These are phyloP conservation scores for Lagerstroemia speciosa DNA, from an alignment of 345 rosid genomes.

Conservation along the genomic window DNA sequence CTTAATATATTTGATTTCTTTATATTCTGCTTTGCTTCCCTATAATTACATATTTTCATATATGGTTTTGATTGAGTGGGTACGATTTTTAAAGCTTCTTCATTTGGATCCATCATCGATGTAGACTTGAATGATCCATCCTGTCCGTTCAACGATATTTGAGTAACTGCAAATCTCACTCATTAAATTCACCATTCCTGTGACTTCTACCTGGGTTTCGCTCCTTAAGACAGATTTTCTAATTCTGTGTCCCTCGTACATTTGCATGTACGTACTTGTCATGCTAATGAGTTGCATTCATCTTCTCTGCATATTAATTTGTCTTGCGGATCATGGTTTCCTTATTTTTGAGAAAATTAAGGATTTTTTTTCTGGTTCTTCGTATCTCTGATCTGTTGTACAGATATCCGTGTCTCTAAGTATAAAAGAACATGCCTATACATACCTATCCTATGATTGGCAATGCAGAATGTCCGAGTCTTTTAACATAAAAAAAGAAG, in stretches of 20 bases:
- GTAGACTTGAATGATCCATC: neutral
- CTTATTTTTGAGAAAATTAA: neutral
- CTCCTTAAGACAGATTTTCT: no score
- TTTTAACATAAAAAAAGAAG: slow-evolving; percentile 3
- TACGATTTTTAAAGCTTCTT: no score
- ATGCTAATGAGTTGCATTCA: no score
- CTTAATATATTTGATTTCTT: neutral
- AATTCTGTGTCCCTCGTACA: no score
- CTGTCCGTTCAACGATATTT: neutral
- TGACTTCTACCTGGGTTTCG: no score
- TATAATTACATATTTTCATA: no score
- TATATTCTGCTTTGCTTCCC: neutral
- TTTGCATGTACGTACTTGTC: no score
- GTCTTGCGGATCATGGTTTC: no score
- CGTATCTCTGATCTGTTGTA: neutral
- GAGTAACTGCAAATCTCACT: no score
- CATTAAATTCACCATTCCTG: no score
- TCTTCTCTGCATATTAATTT: no score
- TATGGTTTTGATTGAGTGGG: neutral
- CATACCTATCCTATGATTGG: neutral
- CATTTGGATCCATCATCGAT: no score
- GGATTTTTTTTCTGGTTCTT: neutral
- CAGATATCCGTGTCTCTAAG: neutral
- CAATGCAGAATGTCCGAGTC: slow-evolving; percentile 10
- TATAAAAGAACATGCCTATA: neutral